Conservation (phyloP, 305 asterid genomes). For the Plantago coronopus region DNA sequence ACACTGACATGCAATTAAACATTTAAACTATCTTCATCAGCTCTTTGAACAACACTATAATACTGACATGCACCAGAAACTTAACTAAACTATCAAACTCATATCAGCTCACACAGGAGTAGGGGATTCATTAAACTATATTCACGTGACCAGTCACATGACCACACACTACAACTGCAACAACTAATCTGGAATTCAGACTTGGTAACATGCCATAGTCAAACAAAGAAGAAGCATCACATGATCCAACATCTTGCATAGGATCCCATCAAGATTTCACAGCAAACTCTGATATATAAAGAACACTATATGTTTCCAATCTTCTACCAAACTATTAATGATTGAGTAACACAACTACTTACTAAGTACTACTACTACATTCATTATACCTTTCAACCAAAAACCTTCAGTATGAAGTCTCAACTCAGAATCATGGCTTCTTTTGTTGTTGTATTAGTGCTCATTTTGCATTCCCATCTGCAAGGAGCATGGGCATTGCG, state of each 20-base stretch:
- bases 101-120: constrained; percentile 4
- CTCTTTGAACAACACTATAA: neutral
- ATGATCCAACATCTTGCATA: constrained; percentile 45
- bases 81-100: constrained; percentile 16
- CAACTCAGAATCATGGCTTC: constrained; percentile 24
- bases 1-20: no score
- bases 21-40: no score
- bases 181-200: constrained; percentile 52
- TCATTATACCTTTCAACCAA: neutral
- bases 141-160: constrained; percentile 59
- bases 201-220: constrained; percentile 38
- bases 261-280: constrained; percentile 36
- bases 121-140: constrained; percentile 28
- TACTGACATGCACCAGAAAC: constrained; percentile 16
- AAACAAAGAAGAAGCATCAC: constrained; percentile 38
- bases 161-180: constrained; percentile 39
- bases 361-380: no score
- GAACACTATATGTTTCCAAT: constrained; percentile 6
- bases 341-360: neutral
- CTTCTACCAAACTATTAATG: neutral
- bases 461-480: constrained; percentile 31
- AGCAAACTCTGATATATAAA: constrained; percentile 13
- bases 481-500: constrained; percentile 35
- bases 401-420: constrained; percentile 28
- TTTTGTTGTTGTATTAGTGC: constrained; percentile 37